Evolutionary conservation across 2,329 filamentous ascomycete species (phyloP).

Genomic region (Xylariaceae sp.): DNA sequence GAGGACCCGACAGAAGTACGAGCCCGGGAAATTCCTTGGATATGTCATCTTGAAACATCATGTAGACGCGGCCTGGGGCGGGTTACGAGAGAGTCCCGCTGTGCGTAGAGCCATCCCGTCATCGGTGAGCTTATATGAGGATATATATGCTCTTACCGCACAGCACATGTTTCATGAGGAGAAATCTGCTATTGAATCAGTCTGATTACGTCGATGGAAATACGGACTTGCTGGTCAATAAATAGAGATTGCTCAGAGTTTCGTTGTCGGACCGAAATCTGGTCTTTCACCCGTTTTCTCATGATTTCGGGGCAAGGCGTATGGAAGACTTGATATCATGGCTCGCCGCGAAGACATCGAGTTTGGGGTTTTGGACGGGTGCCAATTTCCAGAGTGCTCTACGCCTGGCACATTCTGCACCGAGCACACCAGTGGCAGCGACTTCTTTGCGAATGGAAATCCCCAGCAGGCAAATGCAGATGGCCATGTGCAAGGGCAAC

Average conservation of each 20-base stretch:
- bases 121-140: conserved; percentile 10
- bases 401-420: conserved; percentile 7
- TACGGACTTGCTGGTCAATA: neutral
- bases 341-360: conserved; percentile 13
- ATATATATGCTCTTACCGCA: conserved; percentile 6
- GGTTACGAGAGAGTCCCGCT: conserved; percentile 16
- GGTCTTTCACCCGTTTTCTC: neutral
- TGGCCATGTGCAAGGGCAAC: conserved; percentile 8
- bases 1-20: neutral
- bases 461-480: conserved; percentile 5
- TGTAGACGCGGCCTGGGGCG: neutral
- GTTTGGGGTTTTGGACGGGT: conserved; percentile 1
- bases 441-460: conserved; percentile 5
- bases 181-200: neutral
- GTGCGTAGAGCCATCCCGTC: conserved; percentile 10
- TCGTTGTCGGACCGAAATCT: neutral
- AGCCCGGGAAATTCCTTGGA: neutral
- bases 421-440: conserved; percentile 6
- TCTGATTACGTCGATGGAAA: neutral
- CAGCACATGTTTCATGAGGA: neutral
- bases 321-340: conserved; percentile 4
- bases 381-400: conserved; percentile 10
- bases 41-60: neutral
- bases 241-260: conserved; percentile 1
- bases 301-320: neutral